Percentiles rank a stretch among this genome's conserved stretches.
phyloP scores from a whole-genome alignment of 2,329 filamentous ascomycete genomes.

The Ophiocordyceps sinensis region DNA sequence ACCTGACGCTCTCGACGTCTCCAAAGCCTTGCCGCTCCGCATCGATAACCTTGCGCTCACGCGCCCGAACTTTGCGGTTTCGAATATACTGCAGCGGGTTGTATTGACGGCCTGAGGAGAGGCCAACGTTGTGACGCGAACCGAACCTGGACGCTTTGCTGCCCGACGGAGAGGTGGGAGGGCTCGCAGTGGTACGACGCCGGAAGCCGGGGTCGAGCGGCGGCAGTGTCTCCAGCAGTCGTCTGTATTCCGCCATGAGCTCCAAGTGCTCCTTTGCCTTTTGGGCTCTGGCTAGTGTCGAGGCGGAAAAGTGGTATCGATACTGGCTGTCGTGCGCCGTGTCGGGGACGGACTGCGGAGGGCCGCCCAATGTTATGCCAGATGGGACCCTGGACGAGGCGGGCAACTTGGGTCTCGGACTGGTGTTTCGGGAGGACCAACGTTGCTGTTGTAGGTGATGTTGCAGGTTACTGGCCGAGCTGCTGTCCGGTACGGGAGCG shows the following conservation, averaged over 20 bases:
- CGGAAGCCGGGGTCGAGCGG: slow-evolving; percentile 42
- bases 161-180: slow-evolving; percentile 23
- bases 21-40: slow-evolving; percentile 64
- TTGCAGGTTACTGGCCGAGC: slow-evolving; percentile 43
- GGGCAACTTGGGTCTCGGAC: slow-evolving; percentile 37
- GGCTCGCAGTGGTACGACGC: slow-evolving; percentile 24
- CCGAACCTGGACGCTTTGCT: slow-evolving; percentile 15
- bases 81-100: slow-evolving; percentile 89
- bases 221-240: slow-evolving; percentile 64
- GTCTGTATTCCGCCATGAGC: slow-evolving; percentile 69
- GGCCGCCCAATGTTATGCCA: slow-evolving; percentile 24
- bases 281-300: slow-evolving; percentile 67
- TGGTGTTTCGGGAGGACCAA: slow-evolving; percentile 44
- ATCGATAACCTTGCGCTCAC: slow-evolving; percentile 62
- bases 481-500: slow-evolving; percentile 36
- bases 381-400: slow-evolving; percentile 25
- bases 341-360: slow-evolving; percentile 34
- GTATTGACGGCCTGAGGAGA: slow-evolving; percentile 52
- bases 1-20: slow-evolving; percentile 54
- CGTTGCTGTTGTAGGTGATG: slow-evolving; percentile 62
- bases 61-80: slow-evolving; percentile 71
- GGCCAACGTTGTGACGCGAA: slow-evolving; percentile 15
- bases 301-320: slow-evolving; percentile 57
- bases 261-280: slow-evolving; percentile 79
- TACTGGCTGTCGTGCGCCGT: slow-evolving; percentile 27